Evolutionary conservation across 2,329 filamentous ascomycete genomes (phyloP).

Genomic region (Paraphoma chrysanthemicola): DNA sequence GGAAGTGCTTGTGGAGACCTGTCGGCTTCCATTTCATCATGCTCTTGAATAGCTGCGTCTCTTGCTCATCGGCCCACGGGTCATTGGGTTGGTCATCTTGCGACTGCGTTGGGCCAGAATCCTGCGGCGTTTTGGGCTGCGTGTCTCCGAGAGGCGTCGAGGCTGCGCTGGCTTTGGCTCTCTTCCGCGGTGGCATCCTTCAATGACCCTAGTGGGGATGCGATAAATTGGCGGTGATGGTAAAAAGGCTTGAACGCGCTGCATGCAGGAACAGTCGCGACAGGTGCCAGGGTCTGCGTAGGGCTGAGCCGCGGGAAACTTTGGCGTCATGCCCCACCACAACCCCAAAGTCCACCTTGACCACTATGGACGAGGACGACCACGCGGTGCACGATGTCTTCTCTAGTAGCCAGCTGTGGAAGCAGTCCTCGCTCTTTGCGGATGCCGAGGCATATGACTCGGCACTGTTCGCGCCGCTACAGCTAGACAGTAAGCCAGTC

Average conservation of each 20-base stretch:
- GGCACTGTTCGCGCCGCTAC: constrained; percentile 41
- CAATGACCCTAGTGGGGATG: background rate
- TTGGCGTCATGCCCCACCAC: constrained; percentile 40
- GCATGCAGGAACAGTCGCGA: constrained; percentile 15
- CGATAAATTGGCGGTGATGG: constrained; percentile 1
- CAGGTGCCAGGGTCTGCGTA: constrained; percentile 26
- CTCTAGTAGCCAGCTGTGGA: constrained; percentile 68
- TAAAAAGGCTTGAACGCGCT: constrained; percentile 8
- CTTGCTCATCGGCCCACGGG: constrained; percentile 94
- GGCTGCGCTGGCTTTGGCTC: constrained; percentile 63
- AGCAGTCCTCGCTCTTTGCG: constrained; percentile 57
- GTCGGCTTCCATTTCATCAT: constrained; percentile 97
- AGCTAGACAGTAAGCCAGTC: constrained; percentile 44
- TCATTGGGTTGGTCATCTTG: constrained; percentile 69
- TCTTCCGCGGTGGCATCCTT: constrained; percentile 74
- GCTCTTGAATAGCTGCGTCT: constrained; percentile 89
- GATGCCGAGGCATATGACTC: constrained; percentile 28
- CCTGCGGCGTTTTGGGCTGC: constrained; percentile 50
- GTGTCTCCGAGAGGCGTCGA: constrained; percentile 60
- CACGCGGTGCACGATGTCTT: constrained; percentile 63
- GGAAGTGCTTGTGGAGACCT: constrained; percentile 65
- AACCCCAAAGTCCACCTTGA: constrained; percentile 8
- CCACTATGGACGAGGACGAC: constrained; percentile 38
- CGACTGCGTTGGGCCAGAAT: constrained; percentile 51
- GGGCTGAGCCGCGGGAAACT: constrained; percentile 33